Conservation (phyloP, 441 rosid species). For the Pelargonium cotyledonis region DNA sequence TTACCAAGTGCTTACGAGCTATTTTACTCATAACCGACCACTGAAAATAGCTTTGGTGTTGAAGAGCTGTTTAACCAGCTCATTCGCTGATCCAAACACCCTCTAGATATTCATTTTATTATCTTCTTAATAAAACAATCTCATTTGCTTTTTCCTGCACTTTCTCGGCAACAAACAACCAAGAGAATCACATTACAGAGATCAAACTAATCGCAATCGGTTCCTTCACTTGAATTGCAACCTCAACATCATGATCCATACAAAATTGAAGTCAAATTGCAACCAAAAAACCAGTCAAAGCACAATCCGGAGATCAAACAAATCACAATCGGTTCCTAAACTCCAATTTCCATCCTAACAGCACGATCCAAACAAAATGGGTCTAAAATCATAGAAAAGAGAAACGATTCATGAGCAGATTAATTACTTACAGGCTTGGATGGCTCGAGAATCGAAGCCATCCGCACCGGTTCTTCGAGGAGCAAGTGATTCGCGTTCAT, state of each 20-base stretch:
- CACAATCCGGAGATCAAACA: neutral
- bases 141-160: neutral
- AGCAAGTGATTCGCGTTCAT: constrained; percentile 26
- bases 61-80: too few relatives aligned
- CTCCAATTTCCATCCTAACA: neutral
- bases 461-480: constrained; percentile 43
- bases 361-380: neutral
- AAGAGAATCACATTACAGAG: too few relatives aligned
- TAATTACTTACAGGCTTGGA: constrained; percentile 36
- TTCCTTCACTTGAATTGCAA: too few relatives aligned
- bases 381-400: neutral
- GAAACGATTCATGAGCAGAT: neutral
- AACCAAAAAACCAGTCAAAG: neutral
- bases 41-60: too few relatives aligned
- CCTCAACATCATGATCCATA: too few relatives aligned
- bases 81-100: too few relatives aligned
- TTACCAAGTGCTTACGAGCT: too few relatives aligned
- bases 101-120: too few relatives aligned
- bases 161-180: constrained; percentile 14
- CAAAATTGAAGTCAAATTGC: too few relatives aligned
- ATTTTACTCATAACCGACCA: too few relatives aligned
- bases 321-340: neutral
- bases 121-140: too few relatives aligned
- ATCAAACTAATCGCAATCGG: too few relatives aligned
- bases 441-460: constrained; percentile 52